Conservation (phyloP, 768 basidiomycete species). For the Mycena haematopus region DNA sequence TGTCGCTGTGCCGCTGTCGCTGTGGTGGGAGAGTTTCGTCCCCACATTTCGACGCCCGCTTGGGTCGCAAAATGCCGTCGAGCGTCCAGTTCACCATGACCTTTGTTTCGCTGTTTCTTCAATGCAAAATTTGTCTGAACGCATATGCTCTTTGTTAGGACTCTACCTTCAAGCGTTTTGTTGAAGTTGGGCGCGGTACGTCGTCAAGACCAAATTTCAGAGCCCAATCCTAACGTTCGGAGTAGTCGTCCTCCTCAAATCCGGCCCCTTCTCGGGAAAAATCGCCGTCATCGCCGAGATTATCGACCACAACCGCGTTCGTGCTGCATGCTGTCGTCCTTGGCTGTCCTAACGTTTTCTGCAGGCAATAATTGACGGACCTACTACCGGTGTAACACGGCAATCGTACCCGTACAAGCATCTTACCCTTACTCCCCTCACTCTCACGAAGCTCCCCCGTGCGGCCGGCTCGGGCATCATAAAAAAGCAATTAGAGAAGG, state of each 20-base stretch:
- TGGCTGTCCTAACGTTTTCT: neutral
- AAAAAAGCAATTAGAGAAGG: slow-evolving; percentile 88
- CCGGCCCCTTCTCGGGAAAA: slow-evolving; percentile 84
- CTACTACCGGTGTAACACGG: slow-evolving; percentile 88
- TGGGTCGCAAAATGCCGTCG: neutral
- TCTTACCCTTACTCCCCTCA: slow-evolving; percentile 87
- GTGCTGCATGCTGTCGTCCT: slow-evolving; percentile 34
- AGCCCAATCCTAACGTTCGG: slow-evolving; percentile 12
- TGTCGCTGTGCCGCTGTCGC: too few species aligned
- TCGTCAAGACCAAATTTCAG: neutral
- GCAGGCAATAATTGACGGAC: slow-evolving; percentile 96
- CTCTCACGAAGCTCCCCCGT: slow-evolving; percentile 84
- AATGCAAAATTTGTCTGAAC: neutral
- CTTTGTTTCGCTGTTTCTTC: neutral
- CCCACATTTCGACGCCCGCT: neutral
- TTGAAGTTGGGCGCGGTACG: slow-evolving; percentile 95
- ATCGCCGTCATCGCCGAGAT: slow-evolving; percentile 97
- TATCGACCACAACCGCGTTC: slow-evolving; percentile 98
- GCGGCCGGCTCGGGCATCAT: slow-evolving; percentile 82
- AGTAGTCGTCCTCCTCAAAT: slow-evolving; percentile 89
- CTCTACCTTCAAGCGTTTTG: slow-evolving; percentile 95
- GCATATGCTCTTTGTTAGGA: slow-evolving; percentile 46
- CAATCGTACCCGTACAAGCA: slow-evolving; percentile 93
- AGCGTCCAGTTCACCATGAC: neutral
- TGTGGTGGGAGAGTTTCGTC: neutral